phyloP scores from a whole-genome alignment of 345 rosid genomes.

The Isatis tinctoria region DNA sequence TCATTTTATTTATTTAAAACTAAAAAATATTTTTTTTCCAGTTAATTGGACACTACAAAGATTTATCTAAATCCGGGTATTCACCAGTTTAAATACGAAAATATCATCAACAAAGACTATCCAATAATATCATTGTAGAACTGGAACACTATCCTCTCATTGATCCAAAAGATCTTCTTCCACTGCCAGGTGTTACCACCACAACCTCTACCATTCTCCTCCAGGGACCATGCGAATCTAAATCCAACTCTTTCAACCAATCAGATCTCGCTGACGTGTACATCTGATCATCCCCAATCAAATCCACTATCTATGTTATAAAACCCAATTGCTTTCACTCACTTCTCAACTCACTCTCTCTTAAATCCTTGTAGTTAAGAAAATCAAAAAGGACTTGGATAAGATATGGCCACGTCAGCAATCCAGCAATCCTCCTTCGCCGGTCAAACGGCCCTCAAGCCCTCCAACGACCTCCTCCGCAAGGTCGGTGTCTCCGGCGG shows the following conservation, averaged over 20 bases:
- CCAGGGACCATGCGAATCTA: slow-evolving; percentile 41
- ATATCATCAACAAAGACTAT: neutral
- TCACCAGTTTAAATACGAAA: neutral
- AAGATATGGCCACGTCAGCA: slow-evolving; percentile 76
- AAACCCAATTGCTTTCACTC: slow-evolving; percentile 12
- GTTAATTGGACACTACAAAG: too few relatives aligned
- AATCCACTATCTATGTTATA: slow-evolving; percentile 37
- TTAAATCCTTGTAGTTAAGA: neutral
- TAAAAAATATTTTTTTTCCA: too few relatives aligned
- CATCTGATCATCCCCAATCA: slow-evolving; percentile 41
- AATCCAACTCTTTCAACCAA: slow-evolving; percentile 39
- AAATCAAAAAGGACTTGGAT: neutral
- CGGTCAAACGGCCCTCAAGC: slow-evolving; percentile 69
- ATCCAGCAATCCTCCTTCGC: slow-evolving; percentile 80
- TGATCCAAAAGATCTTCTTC: slow-evolving; percentile 33
- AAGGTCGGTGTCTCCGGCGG: slow-evolving; percentile 59
- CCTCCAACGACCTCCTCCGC: slow-evolving; percentile 63
- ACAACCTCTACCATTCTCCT: slow-evolving; percentile 22
- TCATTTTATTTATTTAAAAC: neutral
- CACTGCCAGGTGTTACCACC: slow-evolving; percentile 40
- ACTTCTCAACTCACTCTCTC: slow-evolving; percentile 4
- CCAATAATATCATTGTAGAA: neutral
- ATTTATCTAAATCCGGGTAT: too few relatives aligned
- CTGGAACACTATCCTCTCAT: neutral
- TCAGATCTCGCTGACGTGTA: slow-evolving; percentile 41